phyloP scores from a whole-genome alignment of 176 grass and related monocot genomes.

The Zizania latifolia region DNA sequence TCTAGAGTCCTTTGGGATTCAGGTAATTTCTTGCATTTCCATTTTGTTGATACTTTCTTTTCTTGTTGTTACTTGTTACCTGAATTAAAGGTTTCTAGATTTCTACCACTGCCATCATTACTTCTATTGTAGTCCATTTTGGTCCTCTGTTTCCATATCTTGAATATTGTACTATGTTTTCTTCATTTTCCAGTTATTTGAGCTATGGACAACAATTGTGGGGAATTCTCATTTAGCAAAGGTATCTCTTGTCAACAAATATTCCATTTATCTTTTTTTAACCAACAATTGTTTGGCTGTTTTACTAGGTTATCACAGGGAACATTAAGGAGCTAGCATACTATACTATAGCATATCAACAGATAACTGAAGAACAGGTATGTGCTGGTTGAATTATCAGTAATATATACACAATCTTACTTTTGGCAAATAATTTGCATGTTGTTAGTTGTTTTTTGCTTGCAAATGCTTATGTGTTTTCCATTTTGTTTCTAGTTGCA shows the following conservation, averaged over 20 bases:
- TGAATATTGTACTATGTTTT: not conserved
- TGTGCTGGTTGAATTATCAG: conserved; percentile 1
- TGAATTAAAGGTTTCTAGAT: not conserved
- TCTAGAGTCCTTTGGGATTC: conserved; percentile 83
- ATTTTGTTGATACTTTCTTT: not conserved
- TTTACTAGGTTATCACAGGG: conserved; percentile 48
- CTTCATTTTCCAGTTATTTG: conserved; percentile 66
- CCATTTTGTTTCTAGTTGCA: conserved; percentile 51
- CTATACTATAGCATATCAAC: conserved; percentile 76
- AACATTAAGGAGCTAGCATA: conserved; percentile 82
- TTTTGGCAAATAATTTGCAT: not conserved
- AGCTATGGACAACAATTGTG: conserved; percentile 85
- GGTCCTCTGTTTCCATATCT: not conserved
- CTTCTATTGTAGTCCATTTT: not conserved
- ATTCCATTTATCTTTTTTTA: conserved; percentile 5
- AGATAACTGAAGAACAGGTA: conserved; percentile 96
- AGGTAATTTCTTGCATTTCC: conserved; percentile 47
- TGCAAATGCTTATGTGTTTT: conserved; percentile 11
- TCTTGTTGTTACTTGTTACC: not conserved
- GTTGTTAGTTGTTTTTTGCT: conserved; percentile 9
- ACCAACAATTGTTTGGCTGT: conserved; percentile 28
- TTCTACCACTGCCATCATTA: not conserved
- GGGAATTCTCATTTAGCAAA: conserved; percentile 74
- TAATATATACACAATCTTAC: not conserved
- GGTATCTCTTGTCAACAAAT: conserved; percentile 38